Evolutionary conservation across 83 land plant genomes (phyloP).

Genomic region (Isoetes engelmannii): DNA sequence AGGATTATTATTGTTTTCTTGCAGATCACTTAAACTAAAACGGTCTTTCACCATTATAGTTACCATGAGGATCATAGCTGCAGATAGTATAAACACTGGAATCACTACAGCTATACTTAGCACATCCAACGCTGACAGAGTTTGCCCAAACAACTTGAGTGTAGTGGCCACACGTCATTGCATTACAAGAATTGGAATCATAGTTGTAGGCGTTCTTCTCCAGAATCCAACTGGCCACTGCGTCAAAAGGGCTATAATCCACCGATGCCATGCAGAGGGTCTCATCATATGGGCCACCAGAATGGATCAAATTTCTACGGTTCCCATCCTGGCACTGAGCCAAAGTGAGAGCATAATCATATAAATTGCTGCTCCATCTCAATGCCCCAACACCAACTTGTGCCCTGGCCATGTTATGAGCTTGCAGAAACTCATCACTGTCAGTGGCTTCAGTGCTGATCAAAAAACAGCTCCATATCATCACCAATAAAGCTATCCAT

Average conservation of each 20-base stretch:
- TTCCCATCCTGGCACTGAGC: conserved; percentile 9
- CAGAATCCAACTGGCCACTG: conserved; percentile 37
- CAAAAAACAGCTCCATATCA: too few relatives aligned
- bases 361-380: conserved; percentile 34
- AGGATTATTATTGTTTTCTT: too few relatives aligned
- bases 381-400: conserved; percentile 33
- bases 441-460: too few relatives aligned
- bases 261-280: conserved; percentile 31
- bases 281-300: conserved; percentile 44
- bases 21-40: too few relatives aligned
- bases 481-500: too few relatives aligned
- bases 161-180: conserved; percentile 37
- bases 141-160: too few relatives aligned
- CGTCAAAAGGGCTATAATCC: conserved; percentile 12
- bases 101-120: too few relatives aligned
- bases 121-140: too few relatives aligned
- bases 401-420: conserved; percentile 41
- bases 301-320: conserved; percentile 25
- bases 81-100: too few relatives aligned
- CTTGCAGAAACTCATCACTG: conserved; percentile 10
- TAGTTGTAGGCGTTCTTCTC: conserved; percentile 40
- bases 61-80: too few relatives aligned
- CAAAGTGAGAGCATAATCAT: conserved; percentile 34
- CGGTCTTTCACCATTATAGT: too few relatives aligned
- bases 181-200: conserved; percentile 13